Evolutionary conservation across 2,329 filamentous ascomycete genomes (phyloP), one percentile per base, ranked within the genome.

Genomic region (Pochonia chlamydosporia): DNA sequence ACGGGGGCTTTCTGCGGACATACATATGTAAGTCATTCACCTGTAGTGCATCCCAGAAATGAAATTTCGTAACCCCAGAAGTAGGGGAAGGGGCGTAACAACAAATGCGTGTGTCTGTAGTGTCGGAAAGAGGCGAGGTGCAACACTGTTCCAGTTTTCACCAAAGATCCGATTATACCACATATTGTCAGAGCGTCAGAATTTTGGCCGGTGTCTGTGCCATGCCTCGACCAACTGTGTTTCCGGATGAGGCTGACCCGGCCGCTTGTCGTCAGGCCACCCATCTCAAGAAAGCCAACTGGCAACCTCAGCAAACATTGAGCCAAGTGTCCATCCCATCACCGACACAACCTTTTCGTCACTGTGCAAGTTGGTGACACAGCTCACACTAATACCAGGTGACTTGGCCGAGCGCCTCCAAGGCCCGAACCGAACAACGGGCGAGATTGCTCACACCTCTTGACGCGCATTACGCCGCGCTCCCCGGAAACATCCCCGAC

Each of bases 401-500:
- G 26, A 30, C 13, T 21, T 42, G 23, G 24, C 24, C 40, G 26
- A 13, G 30, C 30, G 18, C 42, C 30, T 31, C 42, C 30, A 45
- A 43, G 47, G 43, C 47, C 43, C 43, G 43, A 43, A 39, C 43
- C 43, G 43, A 45, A 33, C 3, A 43, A 43, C 47, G 21, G 43
- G 43, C 39, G 24, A 37, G 16, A 18, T 42, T 28, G 14, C 42
- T 44, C 23, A 24, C 23, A 24, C 47, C 31, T 46, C 43, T 45
- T 46, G 44, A 44, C 44, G 36, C 43, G 48, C 48, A 41, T 50
- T 18, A 35, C 36, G 40, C n/a, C 36, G 25, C 35, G 35, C 14
- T 47, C 28, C 23, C 45, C 48, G 48, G 48, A 44, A 47, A 24
- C 48, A 42, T 44, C 26, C 40, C 48, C 44, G 44, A 42, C 48